Conservation (phyloP, 2,329 filamentous ascomycete species). For the Apiospora kogelbergensis region DNA sequence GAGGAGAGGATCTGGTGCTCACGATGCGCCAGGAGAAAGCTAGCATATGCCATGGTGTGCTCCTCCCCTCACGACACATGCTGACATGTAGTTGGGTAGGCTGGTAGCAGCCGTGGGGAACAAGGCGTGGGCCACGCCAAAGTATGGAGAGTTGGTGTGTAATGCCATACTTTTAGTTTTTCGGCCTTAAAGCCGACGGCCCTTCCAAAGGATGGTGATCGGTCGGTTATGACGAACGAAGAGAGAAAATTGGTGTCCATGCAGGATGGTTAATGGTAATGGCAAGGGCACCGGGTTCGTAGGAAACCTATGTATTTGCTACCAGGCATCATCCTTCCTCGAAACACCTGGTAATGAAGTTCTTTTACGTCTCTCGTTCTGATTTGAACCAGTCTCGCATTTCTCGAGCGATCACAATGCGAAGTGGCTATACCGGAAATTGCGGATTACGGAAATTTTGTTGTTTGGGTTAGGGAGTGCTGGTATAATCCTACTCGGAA, state of each 20-base stretch:
- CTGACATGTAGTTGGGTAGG: not conserved
- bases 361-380: not conserved
- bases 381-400: not conserved
- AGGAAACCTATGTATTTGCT: not conserved
- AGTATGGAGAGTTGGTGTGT: not conserved
- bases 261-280: not conserved
- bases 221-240: not conserved
- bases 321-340: not conserved
- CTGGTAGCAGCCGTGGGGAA: no score
- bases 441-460: not conserved
- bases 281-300: not conserved
- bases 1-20: not conserved
- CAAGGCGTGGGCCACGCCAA: not conserved
- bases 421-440: not conserved
- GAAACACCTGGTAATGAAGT: not conserved
- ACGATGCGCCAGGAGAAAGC: not conserved
- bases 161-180: not conserved
- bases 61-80: not conserved
- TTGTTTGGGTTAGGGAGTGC: not conserved
- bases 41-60: not conserved
- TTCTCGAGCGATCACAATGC: not conserved
- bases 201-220: not conserved
- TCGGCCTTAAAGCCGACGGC: not conserved
- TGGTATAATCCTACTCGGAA: slow-evolving; percentile 1
- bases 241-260: not conserved